Base-by-base conservation (phyloP, 1,284 basidiomycete genomes). In the Ganoderma sinense region DNA sequence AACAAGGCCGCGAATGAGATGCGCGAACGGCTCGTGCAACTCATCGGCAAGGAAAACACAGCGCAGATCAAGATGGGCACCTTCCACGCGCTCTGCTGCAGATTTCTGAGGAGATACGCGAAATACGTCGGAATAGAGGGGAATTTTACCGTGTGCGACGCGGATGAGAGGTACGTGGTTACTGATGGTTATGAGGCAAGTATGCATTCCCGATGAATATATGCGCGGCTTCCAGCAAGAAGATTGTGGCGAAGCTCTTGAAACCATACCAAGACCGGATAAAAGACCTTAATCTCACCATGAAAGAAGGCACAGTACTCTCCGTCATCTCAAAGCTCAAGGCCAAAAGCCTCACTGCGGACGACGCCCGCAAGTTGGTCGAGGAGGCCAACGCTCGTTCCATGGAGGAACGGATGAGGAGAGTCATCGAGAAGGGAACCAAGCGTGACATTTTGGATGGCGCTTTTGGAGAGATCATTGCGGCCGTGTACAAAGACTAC, bases 1-100 rank as follows among this genome's bases (percentile, higher is more conserved):
- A 96, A 96, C 84, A 96, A 97, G 81, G 95, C 96, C 4, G 95
- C 96, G 1, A 92, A 90, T 72, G 96, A 97, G 82, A 97, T 97
- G 96, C 87, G 89, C 70, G 85, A 89, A 72, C 86, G 96, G 2
- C 82, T 98, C 36, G 80, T 82, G 29, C 87, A 86, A 69, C 82
- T 97, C n/a, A 86, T 97, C 33, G 95, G 95, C 3, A 85, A 87
- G 58, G 80, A 87, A 29, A 78, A 80, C 8, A 92, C 91, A 0
- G 82, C 84, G 20, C 82, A 87, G 63, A 84, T 97, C 41, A 87
- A 91, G 72, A 83, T 88, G 89, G 94, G 94, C 18, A 97, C 95
- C 0, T 97, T 97, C 75, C 95, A 97, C 76, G 88, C 94, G 0
- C 85, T 94, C 3, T 97, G 95, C 76, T 93, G 90, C 0, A 80